Conservation (phyloP, 106 monocot species). For the Dioscorea zingiberensis region DNA sequence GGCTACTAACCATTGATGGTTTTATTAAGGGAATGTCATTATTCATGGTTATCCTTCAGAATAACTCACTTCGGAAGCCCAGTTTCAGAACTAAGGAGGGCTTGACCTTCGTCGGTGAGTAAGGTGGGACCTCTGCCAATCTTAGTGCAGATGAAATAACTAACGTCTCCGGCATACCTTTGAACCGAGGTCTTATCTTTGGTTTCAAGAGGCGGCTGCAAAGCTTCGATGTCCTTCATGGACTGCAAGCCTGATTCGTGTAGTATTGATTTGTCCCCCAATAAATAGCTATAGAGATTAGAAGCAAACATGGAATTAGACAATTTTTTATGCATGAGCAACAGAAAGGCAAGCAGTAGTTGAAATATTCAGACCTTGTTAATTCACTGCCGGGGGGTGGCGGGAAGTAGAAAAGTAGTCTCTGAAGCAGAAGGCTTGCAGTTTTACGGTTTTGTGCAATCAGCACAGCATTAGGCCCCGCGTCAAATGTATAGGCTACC, state of each 20-base stretch:
- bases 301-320: background rate
- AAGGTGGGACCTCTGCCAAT: slow-evolving; percentile 66
- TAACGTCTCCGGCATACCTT: slow-evolving; percentile 65
- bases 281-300: slow-evolving; percentile 58
- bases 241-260: slow-evolving; percentile 69
- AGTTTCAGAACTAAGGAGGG: slow-evolving; percentile 57
- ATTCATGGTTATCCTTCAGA: no score
- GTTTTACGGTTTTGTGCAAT: slow-evolving; percentile 58
- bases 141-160: slow-evolving; percentile 93
- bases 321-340: background rate
- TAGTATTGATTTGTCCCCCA: slow-evolving; percentile 79
- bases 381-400: slow-evolving; percentile 58
- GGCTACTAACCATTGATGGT: no score
- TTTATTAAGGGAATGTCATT: no score
- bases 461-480: slow-evolving; percentile 91
- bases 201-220: slow-evolving; percentile 57
- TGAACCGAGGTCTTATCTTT: slow-evolving; percentile 35
- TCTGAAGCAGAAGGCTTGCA: slow-evolving; percentile 61
- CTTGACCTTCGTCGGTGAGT: slow-evolving; percentile 47
- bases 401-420: slow-evolving; percentile 77
- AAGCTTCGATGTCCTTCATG: slow-evolving; percentile 46
- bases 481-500: slow-evolving; percentile 96
- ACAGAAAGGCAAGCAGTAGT: background rate
- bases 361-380: slow-evolving; percentile 28
- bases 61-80: slow-evolving; percentile 68